Evolutionary conservation across 148 eudicot species (phyloP).

Genomic region (Camellia lanceoleosa): DNA sequence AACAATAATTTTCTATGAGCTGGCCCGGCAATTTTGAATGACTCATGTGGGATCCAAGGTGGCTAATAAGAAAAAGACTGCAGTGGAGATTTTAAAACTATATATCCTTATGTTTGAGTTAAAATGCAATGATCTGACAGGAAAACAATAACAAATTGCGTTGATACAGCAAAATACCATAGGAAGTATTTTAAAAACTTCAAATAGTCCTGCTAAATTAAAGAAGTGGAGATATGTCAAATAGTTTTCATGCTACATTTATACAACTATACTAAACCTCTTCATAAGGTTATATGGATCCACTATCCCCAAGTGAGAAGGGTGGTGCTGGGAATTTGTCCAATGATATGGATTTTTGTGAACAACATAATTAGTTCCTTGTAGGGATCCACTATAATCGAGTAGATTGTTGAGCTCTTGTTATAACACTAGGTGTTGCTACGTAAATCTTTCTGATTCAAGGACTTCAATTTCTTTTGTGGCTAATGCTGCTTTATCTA

Average conservation of each 20-base stretch:
- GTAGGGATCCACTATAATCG: no score
- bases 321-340: not conserved
- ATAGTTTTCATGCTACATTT: not conserved
- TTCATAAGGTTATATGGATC: no score
- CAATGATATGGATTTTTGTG: no score
- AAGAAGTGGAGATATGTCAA: not conserved
- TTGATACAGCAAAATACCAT: not conserved
- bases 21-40: no score
- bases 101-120: not conserved
- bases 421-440: not conserved
- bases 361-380: no score
- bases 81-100: not conserved
- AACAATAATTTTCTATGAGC: no score
- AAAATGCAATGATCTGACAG: not conserved
- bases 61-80: not conserved
- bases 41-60: no score
- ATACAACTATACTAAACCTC: not conserved
- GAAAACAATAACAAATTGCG: not conserved
- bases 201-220: not conserved
- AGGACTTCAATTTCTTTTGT: not conserved
- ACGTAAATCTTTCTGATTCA: not conserved
- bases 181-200: not conserved
- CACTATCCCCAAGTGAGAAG: no score
- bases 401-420: no score
- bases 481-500: not conserved